Percentiles rank a stretch among this genome's conserved stretches.
Evolutionary conservation across 2,329 filamentous ascomycete genomes (phyloP).

Genomic region (Venturiaceae sp.): DNA sequence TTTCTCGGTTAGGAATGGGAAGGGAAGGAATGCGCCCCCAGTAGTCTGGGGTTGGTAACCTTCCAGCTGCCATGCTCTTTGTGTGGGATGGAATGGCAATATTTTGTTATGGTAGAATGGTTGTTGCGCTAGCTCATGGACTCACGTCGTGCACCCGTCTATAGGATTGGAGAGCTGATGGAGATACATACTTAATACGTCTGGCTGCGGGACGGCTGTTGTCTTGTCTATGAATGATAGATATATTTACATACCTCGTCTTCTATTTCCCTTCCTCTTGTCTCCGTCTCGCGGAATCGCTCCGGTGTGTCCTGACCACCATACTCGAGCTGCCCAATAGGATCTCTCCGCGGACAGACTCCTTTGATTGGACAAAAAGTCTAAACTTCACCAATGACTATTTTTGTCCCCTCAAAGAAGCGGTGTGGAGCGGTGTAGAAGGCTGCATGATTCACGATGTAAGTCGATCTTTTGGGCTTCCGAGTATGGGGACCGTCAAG

Average conservation of each 20-base stretch:
- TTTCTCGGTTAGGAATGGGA: neutral
- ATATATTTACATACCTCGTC: neutral
- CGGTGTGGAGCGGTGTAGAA: neutral
- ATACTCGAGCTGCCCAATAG: neutral
- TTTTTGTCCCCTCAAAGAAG: neutral
- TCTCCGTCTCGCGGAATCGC: neutral
- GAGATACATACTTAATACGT: neutral
- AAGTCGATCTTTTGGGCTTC: neutral
- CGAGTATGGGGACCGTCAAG: neutral
- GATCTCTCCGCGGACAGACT: neutral
- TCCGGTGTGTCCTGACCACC: neutral
- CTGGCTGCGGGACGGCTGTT: neutral
- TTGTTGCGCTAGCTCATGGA: neutral
- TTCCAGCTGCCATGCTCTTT: neutral
- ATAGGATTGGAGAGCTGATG: no score
- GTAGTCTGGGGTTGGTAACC: neutral
- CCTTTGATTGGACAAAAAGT: neutral
- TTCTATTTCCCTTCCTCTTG: neutral
- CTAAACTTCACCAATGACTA: neutral
- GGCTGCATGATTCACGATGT: neutral
- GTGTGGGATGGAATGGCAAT: no score
- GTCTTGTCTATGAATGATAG: neutral
- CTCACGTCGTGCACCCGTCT: no score
- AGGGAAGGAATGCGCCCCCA: neutral
- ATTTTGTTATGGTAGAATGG: neutral